Conservation (phyloP, 495 filamentous ascomycete genomes). For the Bathelium albidoporum region DNA sequence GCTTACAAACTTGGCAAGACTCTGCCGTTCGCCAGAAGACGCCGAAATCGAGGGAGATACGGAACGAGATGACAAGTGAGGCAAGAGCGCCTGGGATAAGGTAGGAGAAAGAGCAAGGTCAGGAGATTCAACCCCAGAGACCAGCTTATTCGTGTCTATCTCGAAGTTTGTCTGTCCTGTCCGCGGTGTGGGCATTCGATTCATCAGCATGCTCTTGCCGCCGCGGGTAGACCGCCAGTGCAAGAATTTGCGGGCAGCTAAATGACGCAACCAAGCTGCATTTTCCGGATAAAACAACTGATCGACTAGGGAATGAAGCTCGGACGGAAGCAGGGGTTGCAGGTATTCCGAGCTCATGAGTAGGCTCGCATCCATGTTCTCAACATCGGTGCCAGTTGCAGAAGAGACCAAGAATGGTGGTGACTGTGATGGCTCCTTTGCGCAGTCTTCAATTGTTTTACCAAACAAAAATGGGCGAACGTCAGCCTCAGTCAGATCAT, state of each 20-base stretch:
- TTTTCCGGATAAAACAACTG: slow-evolving; percentile 71
- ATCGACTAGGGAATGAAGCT: slow-evolving; percentile 59
- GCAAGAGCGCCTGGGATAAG: slow-evolving; percentile 24
- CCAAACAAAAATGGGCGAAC: slow-evolving; percentile 65
- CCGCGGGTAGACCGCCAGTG: slow-evolving; percentile 41
- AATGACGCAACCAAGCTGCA: slow-evolving; percentile 76
- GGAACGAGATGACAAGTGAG: slow-evolving; percentile 21
- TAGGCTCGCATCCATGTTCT: slow-evolving; percentile 89
- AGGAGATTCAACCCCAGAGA: background rate
- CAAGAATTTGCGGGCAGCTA: slow-evolving; percentile 79
- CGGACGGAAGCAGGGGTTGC: slow-evolving; percentile 69
- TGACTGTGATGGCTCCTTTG: slow-evolving; percentile 14
- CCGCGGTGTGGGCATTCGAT: background rate
- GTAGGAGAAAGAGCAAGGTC: background rate
- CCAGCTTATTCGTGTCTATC: background rate
- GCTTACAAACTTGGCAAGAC: slow-evolving; percentile 17
- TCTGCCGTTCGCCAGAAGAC: slow-evolving; percentile 13
- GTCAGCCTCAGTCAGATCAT: slow-evolving; percentile 48
- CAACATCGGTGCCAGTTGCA: slow-evolving; percentile 60
- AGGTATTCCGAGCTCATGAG: slow-evolving; percentile 93
- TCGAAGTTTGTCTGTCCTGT: background rate
- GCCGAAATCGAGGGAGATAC: slow-evolving; percentile 16
- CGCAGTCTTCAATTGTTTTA: slow-evolving; percentile 17
- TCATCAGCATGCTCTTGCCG: slow-evolving; percentile 15
- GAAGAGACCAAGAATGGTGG: slow-evolving; percentile 72